Conservation (phyloP, 345 rosid species). For the Hevea brasiliensis region DNA sequence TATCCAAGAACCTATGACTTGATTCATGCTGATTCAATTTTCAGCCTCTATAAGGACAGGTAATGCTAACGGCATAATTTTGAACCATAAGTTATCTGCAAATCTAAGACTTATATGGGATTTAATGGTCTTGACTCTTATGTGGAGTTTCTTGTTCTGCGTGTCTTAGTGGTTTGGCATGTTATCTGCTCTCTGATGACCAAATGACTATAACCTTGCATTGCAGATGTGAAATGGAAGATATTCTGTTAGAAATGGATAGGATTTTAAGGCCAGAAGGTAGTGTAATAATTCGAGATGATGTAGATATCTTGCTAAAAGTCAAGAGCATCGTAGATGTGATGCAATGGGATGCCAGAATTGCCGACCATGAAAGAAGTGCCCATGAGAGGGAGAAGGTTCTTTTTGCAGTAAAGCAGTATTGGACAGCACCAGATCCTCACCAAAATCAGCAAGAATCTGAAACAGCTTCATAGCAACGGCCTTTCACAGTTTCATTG, state of each 20-base stretch:
- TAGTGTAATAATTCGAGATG: slow-evolving; percentile 80
- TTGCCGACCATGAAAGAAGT: slow-evolving; percentile 75
- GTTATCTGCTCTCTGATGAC: not conserved
- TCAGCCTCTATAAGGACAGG: slow-evolving; percentile 66
- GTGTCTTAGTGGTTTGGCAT: not conserved
- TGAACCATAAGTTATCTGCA: no score
- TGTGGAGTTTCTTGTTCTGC: not conserved
- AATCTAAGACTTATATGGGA: not conserved
- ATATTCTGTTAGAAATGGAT: slow-evolving; percentile 82
- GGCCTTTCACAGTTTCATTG: not conserved
- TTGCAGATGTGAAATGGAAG: slow-evolving; percentile 71
- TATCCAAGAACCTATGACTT: slow-evolving; percentile 95
- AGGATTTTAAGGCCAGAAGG: slow-evolving; percentile 87
- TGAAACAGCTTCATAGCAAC: not conserved
- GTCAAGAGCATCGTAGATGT: slow-evolving; percentile 55
- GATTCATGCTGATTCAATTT: slow-evolving; percentile 74
- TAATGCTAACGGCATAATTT: slow-evolving; percentile 1
- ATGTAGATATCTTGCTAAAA: slow-evolving; percentile 65
- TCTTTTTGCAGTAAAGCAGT: slow-evolving; percentile 69
- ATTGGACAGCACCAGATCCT: slow-evolving; percentile 63
- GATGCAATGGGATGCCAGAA: slow-evolving; percentile 79
- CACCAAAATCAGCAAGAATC: slow-evolving; percentile 4
- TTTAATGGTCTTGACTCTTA: no score
- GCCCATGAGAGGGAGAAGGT: slow-evolving; percentile 76
- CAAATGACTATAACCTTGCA: not conserved